Evolutionary conservation across 495 filamentous ascomycete genomes (phyloP), one percentile per base, ranked within the genome.

Genomic region (Aspergillus baeticus): DNA sequence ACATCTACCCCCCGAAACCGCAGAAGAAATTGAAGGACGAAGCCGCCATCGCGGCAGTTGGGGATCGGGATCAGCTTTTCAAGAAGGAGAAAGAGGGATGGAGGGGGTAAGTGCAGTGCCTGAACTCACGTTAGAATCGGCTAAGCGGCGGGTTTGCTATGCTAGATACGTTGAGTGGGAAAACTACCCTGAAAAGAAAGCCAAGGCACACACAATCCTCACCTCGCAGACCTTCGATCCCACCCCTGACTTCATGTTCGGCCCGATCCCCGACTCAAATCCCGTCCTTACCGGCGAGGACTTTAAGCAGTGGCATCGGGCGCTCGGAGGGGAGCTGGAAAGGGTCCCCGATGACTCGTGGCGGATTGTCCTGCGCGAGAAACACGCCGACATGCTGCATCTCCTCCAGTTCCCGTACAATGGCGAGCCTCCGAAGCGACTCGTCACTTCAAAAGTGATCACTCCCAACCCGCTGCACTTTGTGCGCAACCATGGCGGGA

Each of bases 361-460:
- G 86, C 56, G 70, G 2, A 77, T 59, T 13, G 86, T 88, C 5
- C 65, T 77, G 15, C 55, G 76, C 41, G 86, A 88, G 65, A 89
- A 88, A 57, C 72, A 79, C 54, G 60, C 69, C 1, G 84, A 87
- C 59, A 88, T 88, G 86, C 65, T 84, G 14, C 86, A 89, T 67
- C 72, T 88, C 4, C 70, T 89, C 2, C 78, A 87, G 58, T 89
- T 88, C 56, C 86, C 85, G 0, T 89, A 88, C 69, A 88, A 88
- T 39, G 86, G 85, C 7, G 86, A 89, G 55, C 78, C 84, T 0
- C 83, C 83, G 0, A 76, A 79, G 41, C 69, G 58, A 49, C 70
- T 77, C 2, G 68, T 78, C 4, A 79, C 77, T 0, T 63, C 70
- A 17, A 69, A 80, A n/a, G 67, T 15, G 8, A 43, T 89, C 58